phyloP scores from a whole-genome alignment of 768 basidiomycete species.

The Guyanaporus albipodus region DNA sequence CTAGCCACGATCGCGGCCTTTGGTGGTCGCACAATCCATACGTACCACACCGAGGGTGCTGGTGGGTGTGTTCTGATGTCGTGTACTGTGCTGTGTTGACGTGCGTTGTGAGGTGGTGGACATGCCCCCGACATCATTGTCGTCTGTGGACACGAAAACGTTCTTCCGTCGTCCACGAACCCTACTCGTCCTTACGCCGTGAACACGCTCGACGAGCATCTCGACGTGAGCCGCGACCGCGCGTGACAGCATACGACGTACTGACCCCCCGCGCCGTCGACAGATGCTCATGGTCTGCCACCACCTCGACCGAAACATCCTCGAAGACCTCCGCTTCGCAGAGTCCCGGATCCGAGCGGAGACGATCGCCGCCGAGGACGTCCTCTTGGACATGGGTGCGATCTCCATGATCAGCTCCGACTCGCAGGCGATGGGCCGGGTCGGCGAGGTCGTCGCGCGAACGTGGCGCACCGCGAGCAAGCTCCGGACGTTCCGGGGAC shows the following conservation, averaged over 20 bases:
- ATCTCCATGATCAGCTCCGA: slow-evolving; percentile 97
- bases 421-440: slow-evolving; percentile 97
- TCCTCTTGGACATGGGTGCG: slow-evolving; percentile 87
- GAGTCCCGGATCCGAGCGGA: slow-evolving; percentile 96
- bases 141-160: slow-evolving; percentile 87
- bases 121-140: slow-evolving; percentile 98
- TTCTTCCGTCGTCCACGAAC: slow-evolving; percentile 94
- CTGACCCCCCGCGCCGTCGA: slow-evolving; percentile 2
- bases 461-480: slow-evolving; percentile 99
- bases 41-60: slow-evolving; percentile 96
- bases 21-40: slow-evolving; percentile 88
- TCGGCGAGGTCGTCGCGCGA: slow-evolving; percentile 87
- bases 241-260: not conserved
- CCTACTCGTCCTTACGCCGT: slow-evolving; percentile 88
- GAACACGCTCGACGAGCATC: slow-evolving; percentile 95
- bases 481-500: slow-evolving; percentile 77
- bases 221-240: slow-evolving; percentile 66
- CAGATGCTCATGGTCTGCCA: slow-evolving; percentile 99
- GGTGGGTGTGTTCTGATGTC: slow-evolving; percentile 39
- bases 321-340: slow-evolving; percentile 93
- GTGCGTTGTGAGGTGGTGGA: slow-evolving; percentile 63
- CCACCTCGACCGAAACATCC: slow-evolving; percentile 86
- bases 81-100: not conserved
- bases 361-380: slow-evolving; percentile 96
- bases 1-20: slow-evolving; percentile 87